Base-by-base conservation (phyloP, 805 yeast genomes). In the Candida dendrica region DNA sequence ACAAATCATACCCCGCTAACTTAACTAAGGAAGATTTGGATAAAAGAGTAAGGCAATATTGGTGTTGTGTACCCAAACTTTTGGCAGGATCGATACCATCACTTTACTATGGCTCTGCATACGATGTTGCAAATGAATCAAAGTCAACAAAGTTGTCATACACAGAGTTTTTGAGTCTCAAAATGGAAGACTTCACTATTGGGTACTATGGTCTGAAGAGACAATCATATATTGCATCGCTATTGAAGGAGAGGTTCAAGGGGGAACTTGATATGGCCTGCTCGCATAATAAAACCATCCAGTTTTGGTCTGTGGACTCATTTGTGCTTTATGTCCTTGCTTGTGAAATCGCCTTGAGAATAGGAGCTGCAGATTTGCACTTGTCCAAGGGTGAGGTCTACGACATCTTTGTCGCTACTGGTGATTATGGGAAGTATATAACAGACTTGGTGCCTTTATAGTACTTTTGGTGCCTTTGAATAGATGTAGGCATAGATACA, bases 151-250 rank as follows among this genome's bases (percentile, higher is more conserved):
- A 70, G 1, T 60, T 82, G 47, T 67, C 82, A 0, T 63, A 60
- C 22, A 6, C 38, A 2, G 58, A 56, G 16, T 62, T 77, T 20
- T 63, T 71, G 47, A 64, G 62, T 14, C 51, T 78, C 9, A 68
- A 74, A 16, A 69, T 79, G 60, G 48, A 58, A 14, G 52, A 57
- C 29, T 79, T 72, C 51, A 52, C 64, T 3, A 78, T 77, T 22
- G 90, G 91, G 0, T 83, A 70, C 52, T 71, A 72, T 46, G 91
- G 90, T 0, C 56, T 74, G 29, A 68, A 66, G 46, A 64, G 90
- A 42, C 84, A 81, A 47, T 61, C 70, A 42, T 55, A 64, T 14
- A 67, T 82, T 1, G 71, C 81, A 1, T 53, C 62, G 24, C 48
- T 64, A 34, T 71, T 83, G 14, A 43, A 60, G n/a, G 52, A 56